Base-by-base conservation (phyloP, 1,139 yeast genomes). In the Lodderomyces elongisporus region DNA sequence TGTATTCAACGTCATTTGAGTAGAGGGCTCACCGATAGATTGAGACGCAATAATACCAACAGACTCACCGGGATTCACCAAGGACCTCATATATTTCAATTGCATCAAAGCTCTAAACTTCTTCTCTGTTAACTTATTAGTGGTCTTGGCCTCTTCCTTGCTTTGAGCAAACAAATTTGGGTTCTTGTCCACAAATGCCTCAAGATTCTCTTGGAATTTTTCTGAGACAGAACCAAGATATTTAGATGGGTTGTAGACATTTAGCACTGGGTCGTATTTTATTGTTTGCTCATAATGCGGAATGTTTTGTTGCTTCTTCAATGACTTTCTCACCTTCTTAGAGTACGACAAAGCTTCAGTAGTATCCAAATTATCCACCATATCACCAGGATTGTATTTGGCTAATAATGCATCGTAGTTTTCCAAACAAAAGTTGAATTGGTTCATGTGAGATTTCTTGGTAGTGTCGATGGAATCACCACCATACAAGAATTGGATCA, bases 31-130 rank as follows among this genome's bases (percentile, higher is more conserved):
- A 66, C 99, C 99, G 57, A 93, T 82, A 37, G 97, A 89, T 65
- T 93, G 97, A 26, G 97, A 85, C 7, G 98, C 98, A 63, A 93
- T 84, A 54, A 93, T 89, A 62, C 99, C 99, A 38, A 93, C 98
- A 32, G 96, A 79, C 62, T 93, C 99, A 56, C 99, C 98, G 8
- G 99, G 97, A 52, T 88, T 77, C 36, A 91, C 79, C 46, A 89
- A 70, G 9, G 97, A 87, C 56, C 95, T 84, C 96, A 91, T 93
- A 64, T 93, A 93, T 62, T 91, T 91, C 68, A 93, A 75, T 67
- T 89, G 96, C 98, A 93, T 93, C 55, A 93, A 74, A 4, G 96
- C 95, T 58, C 88, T 78, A 77, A 93, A 93, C 56, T 84, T 85
- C 77, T 84, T 85, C 46, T 84, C 91, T 32, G 83, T 77, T 39